Evolutionary conservation across 352 stramenopile species (phyloP).

Genomic region (Phytophthora pseudosyringae): DNA sequence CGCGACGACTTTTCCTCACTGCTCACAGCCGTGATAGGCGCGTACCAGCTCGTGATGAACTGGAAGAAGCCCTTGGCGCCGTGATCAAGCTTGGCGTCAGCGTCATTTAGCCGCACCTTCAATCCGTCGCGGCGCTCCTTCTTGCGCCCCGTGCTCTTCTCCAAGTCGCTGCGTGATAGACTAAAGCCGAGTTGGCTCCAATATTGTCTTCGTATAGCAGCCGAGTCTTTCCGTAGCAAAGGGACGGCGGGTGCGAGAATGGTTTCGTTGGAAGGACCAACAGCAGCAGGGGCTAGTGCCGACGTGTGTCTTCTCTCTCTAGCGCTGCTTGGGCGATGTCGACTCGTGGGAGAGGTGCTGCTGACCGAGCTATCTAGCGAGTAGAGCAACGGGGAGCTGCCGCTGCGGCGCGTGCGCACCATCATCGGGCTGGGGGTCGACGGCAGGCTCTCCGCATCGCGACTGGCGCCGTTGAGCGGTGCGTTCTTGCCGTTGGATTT

Average conservation of each 20-base stretch:
- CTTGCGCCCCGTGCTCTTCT: conserved; percentile 74
- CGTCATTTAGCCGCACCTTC: conserved; percentile 83
- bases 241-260: conserved; percentile 31
- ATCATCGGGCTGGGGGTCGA: conserved; percentile 47
- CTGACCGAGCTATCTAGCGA: conserved; percentile 4
- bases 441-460: conserved; percentile 69
- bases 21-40: conserved; percentile 37
- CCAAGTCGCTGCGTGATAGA: conserved; percentile 79
- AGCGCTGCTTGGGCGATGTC: conserved; percentile 18
- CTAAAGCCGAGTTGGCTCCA: conserved; percentile 87
- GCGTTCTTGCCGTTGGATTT: conserved; percentile 56
- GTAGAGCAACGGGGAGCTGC: conserved; percentile 23
- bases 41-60: conserved; percentile 86
- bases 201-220: conserved; percentile 87
- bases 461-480: conserved; percentile 44
- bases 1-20: conserved; percentile 35
- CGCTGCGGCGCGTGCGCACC: conserved; percentile 32
- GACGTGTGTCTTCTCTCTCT: conserved; percentile 26
- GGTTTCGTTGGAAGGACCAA: conserved; percentile 28
- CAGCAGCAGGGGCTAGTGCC: conserved; percentile 11
- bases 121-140: conserved; percentile 72
- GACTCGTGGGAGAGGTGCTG: conserved; percentile 13
- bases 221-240: conserved; percentile 77
- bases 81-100: conserved; percentile 35
- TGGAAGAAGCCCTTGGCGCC: conserved; percentile 76